Conservation (phyloP, 2,329 filamentous ascomycete species). For the Aspergillus intermedius region DNA sequence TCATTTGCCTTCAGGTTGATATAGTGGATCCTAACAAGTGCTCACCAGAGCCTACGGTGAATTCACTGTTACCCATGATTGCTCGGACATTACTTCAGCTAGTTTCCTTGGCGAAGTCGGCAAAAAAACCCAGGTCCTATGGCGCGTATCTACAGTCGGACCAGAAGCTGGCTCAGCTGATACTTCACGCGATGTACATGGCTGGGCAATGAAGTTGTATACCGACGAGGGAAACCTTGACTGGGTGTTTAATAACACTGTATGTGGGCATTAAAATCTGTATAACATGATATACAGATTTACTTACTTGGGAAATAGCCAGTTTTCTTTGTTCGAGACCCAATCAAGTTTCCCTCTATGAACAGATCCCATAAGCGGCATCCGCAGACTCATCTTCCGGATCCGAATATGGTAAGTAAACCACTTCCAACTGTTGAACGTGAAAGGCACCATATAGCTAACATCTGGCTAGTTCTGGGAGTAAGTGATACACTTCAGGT, state of each 20-base stretch:
- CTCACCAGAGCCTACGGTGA: conserved; percentile 48
- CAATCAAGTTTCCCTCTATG: conserved; percentile 63
- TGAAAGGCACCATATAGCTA: conserved; percentile 1
- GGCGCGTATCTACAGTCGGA: conserved; percentile 44
- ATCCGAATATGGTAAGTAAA: conserved; percentile 21
- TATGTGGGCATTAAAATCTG: neutral
- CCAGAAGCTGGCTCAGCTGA: conserved; percentile 43
- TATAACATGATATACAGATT: too few species aligned
- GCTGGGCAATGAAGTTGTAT: conserved; percentile 45
- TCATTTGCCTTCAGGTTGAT: neutral
- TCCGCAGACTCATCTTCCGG: conserved; percentile 18
- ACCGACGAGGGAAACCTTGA: conserved; percentile 48
- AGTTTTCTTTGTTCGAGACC: conserved; percentile 63
- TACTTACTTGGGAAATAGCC: conserved; percentile 32
- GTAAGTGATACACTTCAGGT: conserved; percentile 9
- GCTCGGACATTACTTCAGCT: conserved; percentile 51
- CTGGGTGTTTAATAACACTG: conserved; percentile 36
- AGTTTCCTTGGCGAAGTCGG: conserved; percentile 49
- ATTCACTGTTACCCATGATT: conserved; percentile 55
- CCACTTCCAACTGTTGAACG: neutral
- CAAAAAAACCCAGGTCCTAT: conserved; percentile 47
- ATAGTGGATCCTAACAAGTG: neutral
- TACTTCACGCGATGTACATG: conserved; percentile 43
- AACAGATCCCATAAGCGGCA: conserved; percentile 66
- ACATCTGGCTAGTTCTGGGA: conserved; percentile 20